A percentile compares a stretch with the other conserved stretches of the same genome.
phyloP scores from a whole-genome alignment of 2,329 filamentous ascomycete genomes.

The Dothideomycetidae sp. region DNA sequence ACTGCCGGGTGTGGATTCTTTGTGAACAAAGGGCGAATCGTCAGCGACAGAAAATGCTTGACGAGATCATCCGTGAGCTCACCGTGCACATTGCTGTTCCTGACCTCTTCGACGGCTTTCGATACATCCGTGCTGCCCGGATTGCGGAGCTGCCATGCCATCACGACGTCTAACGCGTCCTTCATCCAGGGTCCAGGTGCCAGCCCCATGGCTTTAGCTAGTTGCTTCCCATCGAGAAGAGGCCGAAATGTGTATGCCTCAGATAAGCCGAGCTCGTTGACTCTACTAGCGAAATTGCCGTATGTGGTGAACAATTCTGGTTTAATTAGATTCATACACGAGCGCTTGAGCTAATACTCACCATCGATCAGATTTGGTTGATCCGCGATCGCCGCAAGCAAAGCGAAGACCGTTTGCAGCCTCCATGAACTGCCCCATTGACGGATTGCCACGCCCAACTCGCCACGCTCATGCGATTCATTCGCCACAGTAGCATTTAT shows the following conservation, averaged over 20 bases:
- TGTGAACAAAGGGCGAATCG: constrained; percentile 54
- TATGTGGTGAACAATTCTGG: constrained; percentile 38
- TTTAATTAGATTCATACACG: constrained; percentile 1
- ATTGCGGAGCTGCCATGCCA: constrained; percentile 80
- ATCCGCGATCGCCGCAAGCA: constrained; percentile 47
- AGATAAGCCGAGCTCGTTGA: constrained; percentile 37
- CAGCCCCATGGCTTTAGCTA: constrained; percentile 51
- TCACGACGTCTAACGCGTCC: constrained; percentile 60
- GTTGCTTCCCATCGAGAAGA: constrained; percentile 56
- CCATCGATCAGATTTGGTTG: constrained; percentile 27
- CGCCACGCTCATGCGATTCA: constrained; percentile 38
- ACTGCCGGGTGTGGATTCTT: constrained; percentile 39
- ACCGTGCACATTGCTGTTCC: constrained; percentile 26
- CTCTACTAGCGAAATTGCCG: constrained; percentile 37
- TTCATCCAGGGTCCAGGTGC: constrained; percentile 76
- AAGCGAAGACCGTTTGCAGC: constrained; percentile 52
- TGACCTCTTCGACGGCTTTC: constrained; percentile 33
- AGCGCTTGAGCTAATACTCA: constrained; percentile 20
- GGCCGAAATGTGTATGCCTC: constrained; percentile 36
- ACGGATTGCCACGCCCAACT: constrained; percentile 59
- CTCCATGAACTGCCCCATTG: constrained; percentile 61
- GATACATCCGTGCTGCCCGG: constrained; percentile 47
- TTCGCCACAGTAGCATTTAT: constrained; percentile 33
- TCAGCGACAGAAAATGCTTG: constrained; percentile 44
- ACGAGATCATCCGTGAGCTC: constrained; percentile 37